Percentiles rank a stretch among this genome's conserved stretches.
These are phyloP conservation scores for Termitomyces sp. DNA, from an alignment of 768 basidiomycete genomes.

Conservation along the genomic window DNA sequence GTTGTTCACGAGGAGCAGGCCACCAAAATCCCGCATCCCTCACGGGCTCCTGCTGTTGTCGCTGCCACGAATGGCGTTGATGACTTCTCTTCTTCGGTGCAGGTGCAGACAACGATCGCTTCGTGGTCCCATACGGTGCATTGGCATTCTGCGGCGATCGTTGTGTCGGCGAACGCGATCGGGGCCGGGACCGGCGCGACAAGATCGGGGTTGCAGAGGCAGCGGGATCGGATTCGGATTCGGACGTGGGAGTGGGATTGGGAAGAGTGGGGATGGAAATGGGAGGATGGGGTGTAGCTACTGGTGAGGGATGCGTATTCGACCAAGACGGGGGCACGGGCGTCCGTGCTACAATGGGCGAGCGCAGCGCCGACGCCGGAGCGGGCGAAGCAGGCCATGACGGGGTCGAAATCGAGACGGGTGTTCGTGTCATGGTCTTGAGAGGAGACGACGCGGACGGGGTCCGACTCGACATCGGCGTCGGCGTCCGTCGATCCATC, in stretches of 20 bases:
- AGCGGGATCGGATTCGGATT: not conserved
- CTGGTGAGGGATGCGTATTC: not conserved
- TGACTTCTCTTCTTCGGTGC: not conserved
- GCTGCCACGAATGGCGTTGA: not conserved
- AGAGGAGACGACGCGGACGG: not conserved
- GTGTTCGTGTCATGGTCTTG: not conserved
- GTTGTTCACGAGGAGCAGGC: not conserved
- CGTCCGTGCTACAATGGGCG: not conserved
- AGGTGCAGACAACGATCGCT: not conserved
- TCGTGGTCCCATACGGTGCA: not conserved
- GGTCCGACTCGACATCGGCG: not conserved
- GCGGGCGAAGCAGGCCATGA: not conserved
- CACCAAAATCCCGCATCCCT: conserved; percentile 1
- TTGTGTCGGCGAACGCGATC: not conserved
- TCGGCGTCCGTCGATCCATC: not conserved
- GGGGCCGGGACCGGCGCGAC: not conserved
- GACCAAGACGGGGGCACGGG: not conserved
- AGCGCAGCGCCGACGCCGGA: not conserved
- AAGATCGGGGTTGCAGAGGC: not conserved
- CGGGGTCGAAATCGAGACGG: not conserved
- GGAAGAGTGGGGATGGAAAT: not conserved
- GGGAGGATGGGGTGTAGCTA: not conserved
- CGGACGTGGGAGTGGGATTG: not conserved
- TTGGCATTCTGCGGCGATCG: not conserved
- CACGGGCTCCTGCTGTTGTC: not conserved